Percentiles rank a stretch among this genome's conserved stretches.
These are phyloP conservation scores for Epichloe hybrida DNA, from an alignment of 2,329 filamentous ascomycete species.

Conservation along the genomic window DNA sequence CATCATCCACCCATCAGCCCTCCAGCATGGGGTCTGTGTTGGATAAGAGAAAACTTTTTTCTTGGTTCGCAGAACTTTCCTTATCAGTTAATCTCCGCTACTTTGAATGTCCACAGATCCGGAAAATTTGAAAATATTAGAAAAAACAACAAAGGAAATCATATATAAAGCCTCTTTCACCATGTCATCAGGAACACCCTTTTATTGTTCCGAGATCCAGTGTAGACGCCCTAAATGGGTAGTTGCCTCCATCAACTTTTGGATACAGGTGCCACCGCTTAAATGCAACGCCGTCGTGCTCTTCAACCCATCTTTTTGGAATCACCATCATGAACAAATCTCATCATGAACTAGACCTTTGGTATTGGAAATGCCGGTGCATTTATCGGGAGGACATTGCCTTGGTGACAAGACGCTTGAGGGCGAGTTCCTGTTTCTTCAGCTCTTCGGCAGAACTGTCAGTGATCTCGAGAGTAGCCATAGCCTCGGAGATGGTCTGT, in stretches of 20 bases:
- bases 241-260: constrained; percentile 2
- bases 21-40: constrained; percentile 12
- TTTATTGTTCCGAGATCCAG: constrained; percentile 2
- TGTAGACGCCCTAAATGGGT: constrained; percentile 1
- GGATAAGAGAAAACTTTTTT: constrained; percentile 12
- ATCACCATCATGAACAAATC: constrained; percentile 1
- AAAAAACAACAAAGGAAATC: constrained; percentile 9
- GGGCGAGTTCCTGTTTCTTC: constrained; percentile 98
- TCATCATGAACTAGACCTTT: background rate
- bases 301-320: constrained; percentile 1
- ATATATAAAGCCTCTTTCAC: constrained; percentile 4
- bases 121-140: constrained; percentile 7
- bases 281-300: constrained; percentile 5
- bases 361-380: background rate
- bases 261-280: constrained; percentile 4
- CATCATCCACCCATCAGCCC: constrained; percentile 16
- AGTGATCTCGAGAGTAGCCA: constrained; percentile 93
- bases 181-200: background rate
- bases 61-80: constrained; percentile 19
- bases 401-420: constrained; percentile 98
- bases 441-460: constrained; percentile 85
- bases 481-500: constrained; percentile 88
- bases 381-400: constrained; percentile 83
- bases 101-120: constrained; percentile 18
- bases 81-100: constrained; percentile 11